Conservation (phyloP, 208 protist genomes). For the Crithidia brevicula region DNA sequence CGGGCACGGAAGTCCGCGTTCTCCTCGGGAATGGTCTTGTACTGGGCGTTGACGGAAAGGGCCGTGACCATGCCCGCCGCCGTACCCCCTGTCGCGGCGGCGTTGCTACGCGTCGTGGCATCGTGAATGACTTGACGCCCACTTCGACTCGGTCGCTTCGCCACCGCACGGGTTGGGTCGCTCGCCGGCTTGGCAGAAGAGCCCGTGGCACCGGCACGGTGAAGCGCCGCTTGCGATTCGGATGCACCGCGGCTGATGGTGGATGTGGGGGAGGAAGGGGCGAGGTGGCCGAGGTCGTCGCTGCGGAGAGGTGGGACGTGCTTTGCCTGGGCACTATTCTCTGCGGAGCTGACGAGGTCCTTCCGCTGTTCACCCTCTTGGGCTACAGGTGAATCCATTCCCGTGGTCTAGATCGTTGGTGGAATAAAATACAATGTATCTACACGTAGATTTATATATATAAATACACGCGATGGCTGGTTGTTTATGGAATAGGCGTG, state of each 20-base stretch:
- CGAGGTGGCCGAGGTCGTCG: background rate
- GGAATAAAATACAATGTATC: too few relatives aligned
- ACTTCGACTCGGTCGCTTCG: conserved; percentile 11
- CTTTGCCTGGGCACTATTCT: too few relatives aligned
- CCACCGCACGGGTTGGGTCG: background rate
- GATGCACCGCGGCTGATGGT: too few relatives aligned
- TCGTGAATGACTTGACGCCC: conserved; percentile 10
- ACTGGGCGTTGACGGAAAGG: conserved; percentile 43
- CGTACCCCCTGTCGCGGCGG: background rate
- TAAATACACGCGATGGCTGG: too few relatives aligned
- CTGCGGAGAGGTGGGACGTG: background rate
- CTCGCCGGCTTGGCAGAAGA: background rate
- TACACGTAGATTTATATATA: too few relatives aligned
- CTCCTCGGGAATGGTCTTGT: conserved; percentile 63
- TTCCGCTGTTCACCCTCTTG: too few relatives aligned
- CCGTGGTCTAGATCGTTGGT: too few relatives aligned
- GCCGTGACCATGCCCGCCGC: conserved; percentile 22
- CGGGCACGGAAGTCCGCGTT: conserved; percentile 51
- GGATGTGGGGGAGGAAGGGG: background rate
- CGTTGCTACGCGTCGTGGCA: background rate
- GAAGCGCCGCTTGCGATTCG: too few relatives aligned
- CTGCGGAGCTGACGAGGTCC: too few relatives aligned
- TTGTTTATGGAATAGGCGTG: too few relatives aligned
- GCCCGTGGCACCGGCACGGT: background rate
- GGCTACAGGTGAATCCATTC: too few relatives aligned